Base-by-base conservation (phyloP, 371 early-diverging fungal species). In the Mortierella sp. region DNA sequence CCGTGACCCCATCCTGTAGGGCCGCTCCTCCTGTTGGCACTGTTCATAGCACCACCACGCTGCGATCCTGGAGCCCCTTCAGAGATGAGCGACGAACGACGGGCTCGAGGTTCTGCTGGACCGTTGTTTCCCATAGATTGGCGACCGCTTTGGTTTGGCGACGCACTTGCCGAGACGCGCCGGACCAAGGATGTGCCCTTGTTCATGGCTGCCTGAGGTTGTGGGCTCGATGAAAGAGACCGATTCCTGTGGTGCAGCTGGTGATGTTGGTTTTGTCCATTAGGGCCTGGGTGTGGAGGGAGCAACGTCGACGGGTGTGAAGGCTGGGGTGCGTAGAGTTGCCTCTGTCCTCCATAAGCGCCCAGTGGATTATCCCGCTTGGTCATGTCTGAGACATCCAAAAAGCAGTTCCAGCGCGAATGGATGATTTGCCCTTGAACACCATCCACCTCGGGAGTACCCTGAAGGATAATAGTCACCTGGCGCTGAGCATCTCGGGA, bases 331-430 rank as follows among this genome's bases (percentile, higher is more conserved):
- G 86, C 82, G 58, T 75, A 82, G 11, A 86, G 71, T 11, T 82
- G 82, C 46, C 77, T 81, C 48, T 78, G 82, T 3, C 77, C 84
- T 6, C 71, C 41, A 7, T 51, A 70, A 18, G 76, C 72, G 3
- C 65, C 60, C n/a, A 73, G 75, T 18, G 83, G 16, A 74, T 91
- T 91, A 16, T 92, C 91, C 35, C 88, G 80, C 65, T 91, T 91
- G 14, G 91, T 85, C 77, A 91, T 77, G n/a, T 90, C 87, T 4
- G 89, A 86, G 0, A 93, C 92, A 79, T 93, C 94, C 77, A 95
- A 71, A 88, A 90, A 90, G n/a, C 92, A 93, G 72, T 93, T 92
- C 94, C 94, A 94, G 76, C 92, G 91, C 0, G 94, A 94, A 56
- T 91, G 89, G 80, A 95, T 91, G 29, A 88, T 79, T 51, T 89